Conservation (phyloP, 805 yeast species). For the Yamadazyma tumulicola region DNA sequence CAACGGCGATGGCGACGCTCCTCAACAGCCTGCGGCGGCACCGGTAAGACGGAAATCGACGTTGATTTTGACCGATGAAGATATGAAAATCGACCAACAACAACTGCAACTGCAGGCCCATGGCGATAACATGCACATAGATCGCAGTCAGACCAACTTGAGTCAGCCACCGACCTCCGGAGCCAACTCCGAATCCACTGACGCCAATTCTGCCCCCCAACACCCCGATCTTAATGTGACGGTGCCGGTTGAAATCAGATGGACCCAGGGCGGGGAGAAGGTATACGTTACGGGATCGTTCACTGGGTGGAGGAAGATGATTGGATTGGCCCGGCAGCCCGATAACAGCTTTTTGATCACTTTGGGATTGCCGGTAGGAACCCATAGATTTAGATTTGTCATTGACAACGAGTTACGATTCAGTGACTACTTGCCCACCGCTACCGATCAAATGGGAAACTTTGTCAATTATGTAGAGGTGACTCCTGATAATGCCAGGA, state of each 20-base stretch:
- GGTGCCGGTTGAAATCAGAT: slow-evolving; percentile 65
- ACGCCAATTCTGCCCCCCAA: slow-evolving; percentile 2
- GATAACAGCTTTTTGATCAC: slow-evolving; percentile 63
- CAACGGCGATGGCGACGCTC: neutral
- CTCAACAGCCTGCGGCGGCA: too few relatives aligned
- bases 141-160: slow-evolving; percentile 14
- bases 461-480: slow-evolving; percentile 90
- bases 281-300: slow-evolving; percentile 97
- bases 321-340: slow-evolving; percentile 62
- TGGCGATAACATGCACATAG: slow-evolving; percentile 18
- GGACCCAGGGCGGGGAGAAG: slow-evolving; percentile 96
- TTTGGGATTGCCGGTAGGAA: slow-evolving; percentile 80
- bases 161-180: slow-evolving; percentile 1
- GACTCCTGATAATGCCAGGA: slow-evolving; percentile 36
- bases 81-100: slow-evolving; percentile 38
- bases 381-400: slow-evolving; percentile 89
- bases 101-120: neutral
- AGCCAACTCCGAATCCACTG: neutral
- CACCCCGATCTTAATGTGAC: slow-evolving; percentile 27
- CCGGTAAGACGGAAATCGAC: slow-evolving; percentile 65
- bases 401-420: slow-evolving; percentile 90
- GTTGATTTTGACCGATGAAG: slow-evolving; percentile 67
- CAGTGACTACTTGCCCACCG: slow-evolving; percentile 88
- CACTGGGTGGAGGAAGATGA: slow-evolving; percentile 98
- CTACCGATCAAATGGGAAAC: slow-evolving; percentile 95